These are phyloP conservation scores for Monosporozyma aquatica DNA, from an alignment of 805 yeast genomes.

Conservation along the genomic window DNA sequence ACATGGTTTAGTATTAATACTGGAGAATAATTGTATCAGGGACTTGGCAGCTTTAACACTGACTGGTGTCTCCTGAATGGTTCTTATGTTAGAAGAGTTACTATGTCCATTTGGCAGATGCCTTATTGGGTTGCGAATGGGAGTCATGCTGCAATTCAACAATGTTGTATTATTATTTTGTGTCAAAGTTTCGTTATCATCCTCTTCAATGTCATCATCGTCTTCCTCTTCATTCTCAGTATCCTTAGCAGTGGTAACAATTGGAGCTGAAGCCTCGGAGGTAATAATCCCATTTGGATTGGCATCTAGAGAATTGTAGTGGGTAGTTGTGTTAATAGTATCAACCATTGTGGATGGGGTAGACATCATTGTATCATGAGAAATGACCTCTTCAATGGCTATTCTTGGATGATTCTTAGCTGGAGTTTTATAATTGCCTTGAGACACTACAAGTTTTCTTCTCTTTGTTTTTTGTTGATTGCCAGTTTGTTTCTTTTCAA, in stretches of 20 bases:
- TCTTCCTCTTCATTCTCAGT: slow-evolving; percentile 1
- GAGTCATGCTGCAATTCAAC: slow-evolving; percentile 7
- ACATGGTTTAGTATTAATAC: slow-evolving; percentile 9
- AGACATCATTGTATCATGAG: not conserved
- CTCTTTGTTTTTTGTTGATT: slow-evolving; percentile 7
- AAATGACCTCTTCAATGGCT: not conserved
- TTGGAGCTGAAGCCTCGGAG: no score
- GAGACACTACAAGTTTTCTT: slow-evolving; percentile 23
- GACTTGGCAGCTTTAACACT: slow-evolving; percentile 32
- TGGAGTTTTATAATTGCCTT: slow-evolving; percentile 23
- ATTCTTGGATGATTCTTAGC: slow-evolving; percentile 4
- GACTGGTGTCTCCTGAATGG: slow-evolving; percentile 23
- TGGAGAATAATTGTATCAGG: slow-evolving; percentile 25
- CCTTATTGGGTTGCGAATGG: slow-evolving; percentile 8
- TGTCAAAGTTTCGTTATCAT: not conserved
- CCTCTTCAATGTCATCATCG: not conserved
- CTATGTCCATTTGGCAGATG: not conserved
- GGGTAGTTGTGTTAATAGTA: not conserved
- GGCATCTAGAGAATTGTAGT: not conserved
- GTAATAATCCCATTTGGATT: not conserved
- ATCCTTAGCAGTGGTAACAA: no score
- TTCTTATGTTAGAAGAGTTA: not conserved
- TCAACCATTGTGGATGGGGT: not conserved
- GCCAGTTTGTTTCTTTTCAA: not conserved
- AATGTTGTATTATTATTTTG: slow-evolving; percentile 1